Conservation (phyloP, 2,329 filamentous ascomycete species). For the Colletotrichum sp. region DNA sequence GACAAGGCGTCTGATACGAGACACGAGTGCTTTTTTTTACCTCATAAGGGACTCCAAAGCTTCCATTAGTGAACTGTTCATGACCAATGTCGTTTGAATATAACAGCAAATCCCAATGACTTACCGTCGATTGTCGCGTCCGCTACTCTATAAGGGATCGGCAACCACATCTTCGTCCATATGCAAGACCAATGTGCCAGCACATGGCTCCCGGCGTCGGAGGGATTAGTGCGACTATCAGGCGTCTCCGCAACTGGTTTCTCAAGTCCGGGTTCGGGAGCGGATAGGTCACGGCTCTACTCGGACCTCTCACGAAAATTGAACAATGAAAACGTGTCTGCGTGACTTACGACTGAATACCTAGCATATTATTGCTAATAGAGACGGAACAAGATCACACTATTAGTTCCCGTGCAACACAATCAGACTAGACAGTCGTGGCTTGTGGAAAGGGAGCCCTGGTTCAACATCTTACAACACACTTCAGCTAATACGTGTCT, state of each 20-base stretch:
- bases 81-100: not conserved
- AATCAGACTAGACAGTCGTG: not conserved
- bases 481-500: not conserved
- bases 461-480: fast-evolving
- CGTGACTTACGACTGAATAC: not conserved
- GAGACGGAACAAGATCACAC: not conserved
- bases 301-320: not conserved
- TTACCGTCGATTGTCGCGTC: not conserved
- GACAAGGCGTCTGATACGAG: fast-evolving
- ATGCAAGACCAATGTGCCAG: not conserved
- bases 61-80: not conserved
- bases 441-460: not conserved
- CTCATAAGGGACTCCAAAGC: fast-evolving
- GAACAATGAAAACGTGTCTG: not conserved
- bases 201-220: not conserved
- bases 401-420: not conserved
- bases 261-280: not conserved
- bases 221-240: not conserved
- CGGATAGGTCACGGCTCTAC: not conserved
- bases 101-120: not conserved
- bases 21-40: not conserved
- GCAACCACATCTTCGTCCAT: not conserved
- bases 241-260: not conserved
- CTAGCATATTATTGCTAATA: not conserved
- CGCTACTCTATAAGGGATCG: not conserved